phyloP scores from a whole-genome alignment of 176 grass and related monocot species.

The Canna indica region DNA sequence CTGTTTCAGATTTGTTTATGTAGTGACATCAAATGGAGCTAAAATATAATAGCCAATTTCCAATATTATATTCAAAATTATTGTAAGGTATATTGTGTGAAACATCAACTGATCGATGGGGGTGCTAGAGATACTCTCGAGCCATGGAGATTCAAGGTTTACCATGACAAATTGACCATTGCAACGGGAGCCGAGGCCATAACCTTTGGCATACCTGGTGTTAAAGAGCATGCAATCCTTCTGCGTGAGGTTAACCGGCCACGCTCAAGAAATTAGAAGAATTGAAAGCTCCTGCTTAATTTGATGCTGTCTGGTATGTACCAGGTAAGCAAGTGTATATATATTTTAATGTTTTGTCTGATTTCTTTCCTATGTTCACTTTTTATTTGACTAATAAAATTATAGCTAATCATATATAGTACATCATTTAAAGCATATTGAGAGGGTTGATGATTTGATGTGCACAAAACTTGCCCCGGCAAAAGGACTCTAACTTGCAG shows the following conservation, averaged over 20 bases:
- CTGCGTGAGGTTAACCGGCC: constrained; percentile 81
- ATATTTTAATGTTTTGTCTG: too few species aligned
- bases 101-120: neutral
- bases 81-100: constrained; percentile 78
- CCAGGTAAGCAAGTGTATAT: constrained; percentile 37
- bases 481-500: too few species aligned
- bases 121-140: neutral
- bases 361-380: too few species aligned
- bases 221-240: constrained; percentile 87
- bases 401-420: too few species aligned
- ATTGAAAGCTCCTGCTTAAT: constrained; percentile 89
- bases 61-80: too few species aligned
- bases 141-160: neutral
- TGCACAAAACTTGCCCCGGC: too few species aligned
- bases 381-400: too few species aligned
- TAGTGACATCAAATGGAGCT: too few species aligned
- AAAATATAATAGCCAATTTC: too few species aligned
- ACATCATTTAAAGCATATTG: too few species aligned
- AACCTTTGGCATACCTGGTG: constrained; percentile 84
- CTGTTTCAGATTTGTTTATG: too few species aligned
- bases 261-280: constrained; percentile 91
- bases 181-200: constrained; percentile 81
- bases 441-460: too few species aligned
- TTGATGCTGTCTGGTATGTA: constrained; percentile 81
- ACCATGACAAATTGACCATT: constrained; percentile 81